Percentiles rank a stretch among this genome's conserved stretches.
Conservation (phyloP, 2,329 filamentous ascomycete genomes). For the Fusarium avenaceum region DNA sequence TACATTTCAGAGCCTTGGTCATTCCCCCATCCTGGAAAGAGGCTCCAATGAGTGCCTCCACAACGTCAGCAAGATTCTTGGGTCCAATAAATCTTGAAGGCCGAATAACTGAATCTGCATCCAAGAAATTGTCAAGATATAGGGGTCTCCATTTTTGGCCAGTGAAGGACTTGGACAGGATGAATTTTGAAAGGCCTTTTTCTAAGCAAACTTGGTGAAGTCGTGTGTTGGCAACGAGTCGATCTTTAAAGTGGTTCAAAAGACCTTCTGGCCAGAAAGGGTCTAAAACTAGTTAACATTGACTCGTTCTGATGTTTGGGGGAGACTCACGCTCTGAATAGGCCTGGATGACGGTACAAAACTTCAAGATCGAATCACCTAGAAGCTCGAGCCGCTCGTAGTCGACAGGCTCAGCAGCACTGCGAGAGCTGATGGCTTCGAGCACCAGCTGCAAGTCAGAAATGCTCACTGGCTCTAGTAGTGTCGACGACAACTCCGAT, state of each 20-base stretch:
- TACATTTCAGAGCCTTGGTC: conserved; percentile 71
- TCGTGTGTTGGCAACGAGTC: conserved; percentile 80
- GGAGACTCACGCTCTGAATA: conserved; percentile 62
- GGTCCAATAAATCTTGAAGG: conserved; percentile 67
- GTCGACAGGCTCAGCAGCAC: conserved; percentile 70
- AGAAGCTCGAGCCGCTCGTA: conserved; percentile 91
- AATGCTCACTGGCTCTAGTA: conserved; percentile 62
- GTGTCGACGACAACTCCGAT: conserved; percentile 62
- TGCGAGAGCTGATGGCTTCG: conserved; percentile 78
- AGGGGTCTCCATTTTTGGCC: conserved; percentile 79
- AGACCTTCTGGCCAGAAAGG: conserved; percentile 81
- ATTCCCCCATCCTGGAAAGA: conserved; percentile 78
- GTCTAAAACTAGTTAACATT: conserved; percentile 58
- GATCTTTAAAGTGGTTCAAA: conserved; percentile 76
- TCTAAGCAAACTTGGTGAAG: conserved; percentile 75
- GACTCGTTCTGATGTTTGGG: rapidly evolving
- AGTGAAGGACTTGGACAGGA: conserved; percentile 77
- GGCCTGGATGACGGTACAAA: conserved; percentile 76
- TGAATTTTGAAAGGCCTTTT: conserved; percentile 77
- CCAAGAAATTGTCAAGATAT: conserved; percentile 62
- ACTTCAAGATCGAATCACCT: conserved; percentile 87
- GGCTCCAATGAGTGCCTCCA: conserved; percentile 87
- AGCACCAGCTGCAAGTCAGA: conserved; percentile 68
- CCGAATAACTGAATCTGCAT: conserved; percentile 22
- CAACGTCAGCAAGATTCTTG: conserved; percentile 87